Evolutionary conservation across 305 asterid genomes (phyloP).

Genomic region (Fraxinus paxiana): DNA sequence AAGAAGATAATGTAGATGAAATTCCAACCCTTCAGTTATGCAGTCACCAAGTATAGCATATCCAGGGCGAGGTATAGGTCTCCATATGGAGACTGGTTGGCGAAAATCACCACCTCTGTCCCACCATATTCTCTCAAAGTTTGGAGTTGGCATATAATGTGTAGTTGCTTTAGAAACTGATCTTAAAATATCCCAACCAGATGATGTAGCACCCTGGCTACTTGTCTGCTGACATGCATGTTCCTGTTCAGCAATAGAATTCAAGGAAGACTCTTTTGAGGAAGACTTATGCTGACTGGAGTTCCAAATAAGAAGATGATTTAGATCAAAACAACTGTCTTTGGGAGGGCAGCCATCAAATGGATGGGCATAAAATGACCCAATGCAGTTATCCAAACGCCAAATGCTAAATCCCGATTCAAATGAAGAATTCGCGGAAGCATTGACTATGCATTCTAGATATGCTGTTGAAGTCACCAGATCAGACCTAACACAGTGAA

Average conservation of each 20-base stretch:
- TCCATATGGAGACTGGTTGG: constrained; percentile 90
- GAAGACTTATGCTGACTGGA: constrained; percentile 63
- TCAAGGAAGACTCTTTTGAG: constrained; percentile 45
- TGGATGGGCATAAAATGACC: constrained; percentile 87
- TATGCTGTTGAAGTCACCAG: constrained; percentile 70
- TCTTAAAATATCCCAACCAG: constrained; percentile 92
- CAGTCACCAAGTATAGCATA: constrained; percentile 88
- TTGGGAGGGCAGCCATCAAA: constrained; percentile 53
- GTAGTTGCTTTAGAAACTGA: constrained; percentile 71
- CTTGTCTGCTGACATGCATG: constrained; percentile 39
- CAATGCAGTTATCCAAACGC: constrained; percentile 86
- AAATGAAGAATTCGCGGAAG: constrained; percentile 48
- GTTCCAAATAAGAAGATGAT: constrained; percentile 76
- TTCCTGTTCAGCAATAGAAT: constrained; percentile 41
- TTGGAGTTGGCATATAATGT: constrained; percentile 75
- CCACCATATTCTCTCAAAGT: constrained; percentile 98
- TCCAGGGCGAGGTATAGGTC: constrained; percentile 85
- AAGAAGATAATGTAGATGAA: constrained; percentile 10
- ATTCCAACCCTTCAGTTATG: constrained; percentile 84
- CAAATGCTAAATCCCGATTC: constrained; percentile 85
- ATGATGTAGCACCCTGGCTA: constrained; percentile 53
- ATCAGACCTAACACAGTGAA: constrained; percentile 92
- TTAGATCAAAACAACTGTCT: constrained; percentile 70
- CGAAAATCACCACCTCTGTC: constrained; percentile 94
- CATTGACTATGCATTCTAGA: constrained; percentile 65